phyloP scores from a whole-genome alignment of 129 eudicot species.

The Silybum marianum region DNA sequence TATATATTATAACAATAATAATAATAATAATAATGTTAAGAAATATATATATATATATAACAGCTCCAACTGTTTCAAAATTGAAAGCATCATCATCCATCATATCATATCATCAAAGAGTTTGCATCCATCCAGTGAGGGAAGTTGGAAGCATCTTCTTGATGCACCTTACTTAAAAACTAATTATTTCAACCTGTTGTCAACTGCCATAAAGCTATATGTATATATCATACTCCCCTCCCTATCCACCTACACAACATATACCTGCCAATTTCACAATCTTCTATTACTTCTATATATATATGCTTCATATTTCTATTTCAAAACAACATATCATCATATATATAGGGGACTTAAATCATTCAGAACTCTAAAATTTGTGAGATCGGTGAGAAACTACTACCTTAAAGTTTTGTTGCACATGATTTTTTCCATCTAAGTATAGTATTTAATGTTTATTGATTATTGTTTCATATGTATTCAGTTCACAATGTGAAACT shows the following conservation, averaged over 20 bases:
- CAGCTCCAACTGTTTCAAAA: slow-evolving; percentile 31
- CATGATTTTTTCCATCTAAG: no score
- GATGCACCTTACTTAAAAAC: slow-evolving; percentile 18
- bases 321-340: neutral
- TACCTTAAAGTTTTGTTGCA: no score
- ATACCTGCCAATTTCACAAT: slow-evolving; percentile 28
- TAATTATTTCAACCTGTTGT: slow-evolving; percentile 32
- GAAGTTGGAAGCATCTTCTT: slow-evolving; percentile 32
- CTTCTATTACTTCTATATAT: neutral
- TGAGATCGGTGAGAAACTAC: no score
- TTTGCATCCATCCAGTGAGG: slow-evolving; percentile 19
- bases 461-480: no score
- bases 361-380: no score
- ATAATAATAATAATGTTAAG: slow-evolving; percentile 13
- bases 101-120: slow-evolving; percentile 28
- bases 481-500: no score
- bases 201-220: slow-evolving; percentile 33
- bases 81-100: neutral
- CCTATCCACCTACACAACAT: slow-evolving; percentile 36
- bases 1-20: slow-evolving; percentile 15
- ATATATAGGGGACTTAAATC: neutral
- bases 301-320: no score
- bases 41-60: neutral
- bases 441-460: no score
- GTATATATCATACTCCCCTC: slow-evolving; percentile 21